Percentiles rank a stretch among this genome's conserved stretches.
phyloP scores from a whole-genome alignment of 2,329 filamentous ascomycete species.

The Triangularia setosa region DNA sequence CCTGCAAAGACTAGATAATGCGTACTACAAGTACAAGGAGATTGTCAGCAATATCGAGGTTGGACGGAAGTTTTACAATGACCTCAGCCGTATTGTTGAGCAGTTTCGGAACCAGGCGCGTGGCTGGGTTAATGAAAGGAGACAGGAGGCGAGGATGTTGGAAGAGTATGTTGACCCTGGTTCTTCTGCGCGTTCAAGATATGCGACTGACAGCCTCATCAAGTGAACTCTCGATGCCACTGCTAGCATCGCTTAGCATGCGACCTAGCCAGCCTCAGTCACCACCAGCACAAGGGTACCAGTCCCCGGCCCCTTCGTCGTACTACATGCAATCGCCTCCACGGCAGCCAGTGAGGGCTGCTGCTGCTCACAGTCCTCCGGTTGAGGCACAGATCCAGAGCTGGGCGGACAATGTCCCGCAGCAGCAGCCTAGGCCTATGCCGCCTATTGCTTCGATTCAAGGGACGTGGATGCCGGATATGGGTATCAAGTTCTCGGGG shows the following conservation, averaged over 20 bases:
- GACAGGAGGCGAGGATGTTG: slow-evolving; percentile 73
- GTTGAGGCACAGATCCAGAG: slow-evolving; percentile 55
- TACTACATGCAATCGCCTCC: slow-evolving; percentile 28
- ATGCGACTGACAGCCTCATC: slow-evolving; percentile 11
- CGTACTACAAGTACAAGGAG: slow-evolving; percentile 95
- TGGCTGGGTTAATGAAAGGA: slow-evolving; percentile 74
- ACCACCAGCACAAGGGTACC: slow-evolving; percentile 17
- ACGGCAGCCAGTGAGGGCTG: slow-evolving; percentile 28
- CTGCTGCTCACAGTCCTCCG: slow-evolving; percentile 27
- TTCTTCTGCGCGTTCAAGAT: slow-evolving; percentile 16
- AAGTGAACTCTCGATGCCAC: slow-evolving; percentile 51
- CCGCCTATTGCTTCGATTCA: slow-evolving; percentile 40
- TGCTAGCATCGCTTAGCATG: slow-evolving; percentile 42
- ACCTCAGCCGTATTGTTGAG: slow-evolving; percentile 81
- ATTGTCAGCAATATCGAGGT: slow-evolving; percentile 88
- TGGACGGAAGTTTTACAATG: slow-evolving; percentile 95
- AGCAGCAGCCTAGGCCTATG: slow-evolving; percentile 52
- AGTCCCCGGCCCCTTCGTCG: slow-evolving; percentile 17
- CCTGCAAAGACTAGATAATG: slow-evolving; percentile 82
- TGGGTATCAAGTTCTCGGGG: slow-evolving; percentile 73
- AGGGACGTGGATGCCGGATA: slow-evolving; percentile 73
- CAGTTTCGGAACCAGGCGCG: slow-evolving; percentile 74
- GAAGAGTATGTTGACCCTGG: slow-evolving; percentile 58
- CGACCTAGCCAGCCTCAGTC: slow-evolving; percentile 21
- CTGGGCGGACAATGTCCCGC: slow-evolving; percentile 50